These are phyloP conservation scores for Podaxis sp. DNA, from an alignment of 768 basidiomycete species.

Conservation along the genomic window DNA sequence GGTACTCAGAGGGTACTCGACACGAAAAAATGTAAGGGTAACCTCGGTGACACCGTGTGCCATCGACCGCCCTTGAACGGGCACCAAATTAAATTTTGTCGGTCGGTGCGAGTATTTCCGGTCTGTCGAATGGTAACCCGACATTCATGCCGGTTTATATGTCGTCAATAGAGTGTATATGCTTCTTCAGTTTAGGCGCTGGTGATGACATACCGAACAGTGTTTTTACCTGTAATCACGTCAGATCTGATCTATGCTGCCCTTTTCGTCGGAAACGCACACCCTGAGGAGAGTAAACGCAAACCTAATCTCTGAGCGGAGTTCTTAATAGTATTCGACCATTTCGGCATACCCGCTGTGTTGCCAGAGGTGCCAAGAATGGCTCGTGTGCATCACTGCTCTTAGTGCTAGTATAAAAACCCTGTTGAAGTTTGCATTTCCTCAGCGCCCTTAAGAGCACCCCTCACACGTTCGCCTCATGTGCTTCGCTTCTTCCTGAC, in stretches of 20 bases:
- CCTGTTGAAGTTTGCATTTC: background rate
- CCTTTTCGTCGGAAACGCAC: background rate
- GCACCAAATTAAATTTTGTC: too few species aligned
- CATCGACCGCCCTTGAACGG: too few species aligned
- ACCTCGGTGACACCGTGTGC: too few species aligned
- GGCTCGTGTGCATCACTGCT: background rate
- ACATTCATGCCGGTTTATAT: too few species aligned
- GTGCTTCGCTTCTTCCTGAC: background rate
- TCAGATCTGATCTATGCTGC: conserved; percentile 23
- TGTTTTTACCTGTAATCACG: too few species aligned
- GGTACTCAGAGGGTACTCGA: conserved; percentile 16
- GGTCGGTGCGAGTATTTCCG: too few species aligned
- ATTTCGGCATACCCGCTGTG: background rate
- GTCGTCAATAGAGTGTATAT: too few species aligned
- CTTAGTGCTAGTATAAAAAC: background rate
- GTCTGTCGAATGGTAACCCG: too few species aligned
- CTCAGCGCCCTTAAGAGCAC: background rate
- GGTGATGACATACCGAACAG: too few species aligned
- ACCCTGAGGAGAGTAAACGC: background rate
- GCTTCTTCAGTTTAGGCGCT: too few species aligned
- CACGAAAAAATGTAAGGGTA: too few species aligned
- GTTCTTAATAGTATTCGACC: background rate
- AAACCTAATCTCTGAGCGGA: background rate
- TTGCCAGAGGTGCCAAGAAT: background rate
- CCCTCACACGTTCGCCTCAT: background rate